These are phyloP conservation scores for Podaxis sp. DNA, from an alignment of 768 basidiomycete genomes.

Conservation along the genomic window DNA sequence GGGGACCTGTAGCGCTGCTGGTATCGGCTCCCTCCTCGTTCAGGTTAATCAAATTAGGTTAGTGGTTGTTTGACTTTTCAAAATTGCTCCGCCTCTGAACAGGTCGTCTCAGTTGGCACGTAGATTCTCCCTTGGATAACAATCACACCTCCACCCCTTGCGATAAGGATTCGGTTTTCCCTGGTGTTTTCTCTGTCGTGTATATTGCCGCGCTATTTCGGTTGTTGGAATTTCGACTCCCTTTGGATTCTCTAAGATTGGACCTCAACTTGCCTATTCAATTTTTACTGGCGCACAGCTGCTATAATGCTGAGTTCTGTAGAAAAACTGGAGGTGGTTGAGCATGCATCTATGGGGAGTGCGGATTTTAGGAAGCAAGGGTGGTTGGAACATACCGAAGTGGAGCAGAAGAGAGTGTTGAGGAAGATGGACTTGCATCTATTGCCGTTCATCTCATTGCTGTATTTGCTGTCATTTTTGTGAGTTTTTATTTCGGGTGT, in stretches of 20 bases:
- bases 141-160: neutral
- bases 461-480: conserved; percentile 45
- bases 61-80: neutral
- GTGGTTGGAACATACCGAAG: conserved; percentile 17
- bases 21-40: neutral
- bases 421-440: conserved; percentile 42
- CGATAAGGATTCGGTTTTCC: neutral
- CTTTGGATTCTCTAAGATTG: neutral
- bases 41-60: neutral
- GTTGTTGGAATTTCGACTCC: neutral
- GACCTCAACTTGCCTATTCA: neutral
- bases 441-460: conserved; percentile 37
- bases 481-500: conserved; percentile 20
- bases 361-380: neutral
- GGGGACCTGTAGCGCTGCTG: neutral
- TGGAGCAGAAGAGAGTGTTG: conserved; percentile 23
- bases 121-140: neutral
- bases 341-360: neutral
- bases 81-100: neutral
- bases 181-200: neutral
- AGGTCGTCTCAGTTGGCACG: neutral
- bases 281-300: neutral
- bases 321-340: neutral
- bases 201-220: neutral
- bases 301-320: neutral